Percentiles rank a stretch among this genome's conserved stretches.
Evolutionary conservation across 768 basidiomycete species (phyloP).

Genomic region (Lentinula lateritia): DNA sequence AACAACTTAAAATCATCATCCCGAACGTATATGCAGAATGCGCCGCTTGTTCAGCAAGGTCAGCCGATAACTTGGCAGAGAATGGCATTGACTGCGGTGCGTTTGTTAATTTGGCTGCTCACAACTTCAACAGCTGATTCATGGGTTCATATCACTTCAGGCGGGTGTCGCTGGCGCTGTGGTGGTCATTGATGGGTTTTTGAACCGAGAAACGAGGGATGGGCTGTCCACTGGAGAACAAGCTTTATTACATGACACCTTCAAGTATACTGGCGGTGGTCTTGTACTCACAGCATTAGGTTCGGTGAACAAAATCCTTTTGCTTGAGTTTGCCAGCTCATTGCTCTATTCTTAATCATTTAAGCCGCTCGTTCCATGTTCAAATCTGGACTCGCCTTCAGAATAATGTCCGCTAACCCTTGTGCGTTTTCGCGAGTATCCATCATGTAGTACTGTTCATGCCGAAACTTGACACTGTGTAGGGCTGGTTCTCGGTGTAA

Average conservation of each 20-base stretch:
- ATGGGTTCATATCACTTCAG: slow-evolving; percentile 25
- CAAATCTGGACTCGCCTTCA: slow-evolving; percentile 58
- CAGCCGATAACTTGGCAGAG: slow-evolving; percentile 6
- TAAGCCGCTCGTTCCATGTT: slow-evolving; percentile 64
- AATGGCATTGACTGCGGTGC: slow-evolving; percentile 10
- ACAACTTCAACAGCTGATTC: too few relatives aligned
- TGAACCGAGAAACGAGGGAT: slow-evolving; percentile 80
- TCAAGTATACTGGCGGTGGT: slow-evolving; percentile 81
- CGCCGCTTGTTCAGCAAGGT: neutral
- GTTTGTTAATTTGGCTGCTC: neutral
- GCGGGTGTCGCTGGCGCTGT: slow-evolving; percentile 69
- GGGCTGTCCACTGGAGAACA: slow-evolving; percentile 56
- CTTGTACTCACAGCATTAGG: slow-evolving; percentile 70
- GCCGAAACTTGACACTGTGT: neutral
- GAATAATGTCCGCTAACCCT: slow-evolving; percentile 80
- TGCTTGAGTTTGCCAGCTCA: neutral
- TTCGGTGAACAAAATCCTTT: neutral
- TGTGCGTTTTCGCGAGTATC: slow-evolving; percentile 37
- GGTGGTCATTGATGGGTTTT: slow-evolving; percentile 52
- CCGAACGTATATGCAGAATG: slow-evolving; percentile 8
- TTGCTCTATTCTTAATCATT: neutral
- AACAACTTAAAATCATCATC: neutral
- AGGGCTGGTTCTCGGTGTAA: slow-evolving; percentile 81
- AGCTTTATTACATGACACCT: slow-evolving; percentile 68
- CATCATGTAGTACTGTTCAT: neutral